phyloP scores from a whole-genome alignment of 2,329 filamentous ascomycete species.

The Beauveria asiatica region DNA sequence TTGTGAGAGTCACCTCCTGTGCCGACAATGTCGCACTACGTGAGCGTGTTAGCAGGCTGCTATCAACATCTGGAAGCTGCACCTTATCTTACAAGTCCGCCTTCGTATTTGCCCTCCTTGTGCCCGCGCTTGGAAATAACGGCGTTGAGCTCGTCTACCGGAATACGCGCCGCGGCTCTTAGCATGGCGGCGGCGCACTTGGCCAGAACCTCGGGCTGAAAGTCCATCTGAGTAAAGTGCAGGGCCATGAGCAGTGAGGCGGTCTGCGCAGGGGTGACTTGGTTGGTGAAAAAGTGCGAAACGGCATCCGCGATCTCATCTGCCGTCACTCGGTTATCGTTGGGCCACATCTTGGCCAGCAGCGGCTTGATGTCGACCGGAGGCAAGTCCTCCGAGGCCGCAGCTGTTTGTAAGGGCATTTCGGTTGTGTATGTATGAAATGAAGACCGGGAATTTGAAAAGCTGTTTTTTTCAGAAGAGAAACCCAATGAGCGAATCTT shows the following conservation, averaged over 20 bases:
- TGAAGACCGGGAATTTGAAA: no score
- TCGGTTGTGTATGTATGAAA: background rate
- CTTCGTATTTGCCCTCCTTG: slow-evolving; percentile 65
- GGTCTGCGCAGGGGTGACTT: slow-evolving; percentile 79
- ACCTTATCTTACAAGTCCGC: slow-evolving; percentile 64
- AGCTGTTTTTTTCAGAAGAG: background rate
- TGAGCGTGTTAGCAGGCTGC: slow-evolving; percentile 8
- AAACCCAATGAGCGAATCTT: background rate
- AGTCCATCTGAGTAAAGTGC: slow-evolving; percentile 83
- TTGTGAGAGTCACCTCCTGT: slow-evolving; percentile 95
- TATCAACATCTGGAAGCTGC: no score
- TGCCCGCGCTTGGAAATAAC: slow-evolving; percentile 53
- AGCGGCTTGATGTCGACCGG: slow-evolving; percentile 59
- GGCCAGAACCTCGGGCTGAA: slow-evolving; percentile 75
- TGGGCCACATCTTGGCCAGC: slow-evolving; percentile 63
- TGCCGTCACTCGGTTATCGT: slow-evolving; percentile 51
- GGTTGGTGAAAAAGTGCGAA: slow-evolving; percentile 83
- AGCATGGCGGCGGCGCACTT: slow-evolving; percentile 81
- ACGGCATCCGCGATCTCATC: slow-evolving; percentile 85
- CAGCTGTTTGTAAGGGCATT: slow-evolving; percentile 25
- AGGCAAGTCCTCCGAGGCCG: slow-evolving; percentile 22
- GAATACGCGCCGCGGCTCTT: slow-evolving; percentile 64
- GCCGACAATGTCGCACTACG: slow-evolving; percentile 82
- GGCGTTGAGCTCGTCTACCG: slow-evolving; percentile 50
- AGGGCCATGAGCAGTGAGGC: slow-evolving; percentile 82